phyloP scores from a whole-genome alignment of 139 green algal genomes.

The Chlorokybus atmophyticus region DNA sequence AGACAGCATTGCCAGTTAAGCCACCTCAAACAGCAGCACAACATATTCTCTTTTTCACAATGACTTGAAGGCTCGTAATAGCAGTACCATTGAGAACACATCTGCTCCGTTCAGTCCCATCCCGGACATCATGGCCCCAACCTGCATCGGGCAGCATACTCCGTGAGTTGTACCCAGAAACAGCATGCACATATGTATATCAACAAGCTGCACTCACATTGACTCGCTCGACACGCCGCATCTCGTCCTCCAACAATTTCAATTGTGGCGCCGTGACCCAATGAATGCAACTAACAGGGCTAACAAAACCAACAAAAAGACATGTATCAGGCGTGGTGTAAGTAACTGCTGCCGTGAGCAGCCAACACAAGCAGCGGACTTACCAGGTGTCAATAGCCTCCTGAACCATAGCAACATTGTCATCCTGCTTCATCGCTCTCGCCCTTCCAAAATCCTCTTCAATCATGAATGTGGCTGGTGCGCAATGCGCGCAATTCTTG shows the following conservation, averaged over 20 bases:
- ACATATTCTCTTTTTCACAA: too few relatives aligned
- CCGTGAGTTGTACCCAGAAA: neutral
- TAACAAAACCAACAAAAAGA: conserved; percentile 4
- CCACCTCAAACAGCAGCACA: too few relatives aligned
- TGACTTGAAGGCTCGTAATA: too few relatives aligned
- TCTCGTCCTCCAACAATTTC: conserved; percentile 23
- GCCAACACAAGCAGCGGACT: neutral
- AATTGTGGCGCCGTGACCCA: conserved; percentile 22
- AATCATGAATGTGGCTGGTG: conserved; percentile 19
- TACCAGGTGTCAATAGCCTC: conserved; percentile 31
- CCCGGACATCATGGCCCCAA: conserved; percentile 18
- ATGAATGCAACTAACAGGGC: conserved; percentile 27
- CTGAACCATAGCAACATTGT: conserved; percentile 6
- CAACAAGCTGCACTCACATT: conserved; percentile 9
- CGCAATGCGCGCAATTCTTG: conserved; percentile 27
- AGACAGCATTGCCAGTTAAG: too few relatives aligned
- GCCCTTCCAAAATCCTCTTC: conserved; percentile 18
- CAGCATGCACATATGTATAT: neutral
- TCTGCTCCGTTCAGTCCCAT: conserved; percentile 11
- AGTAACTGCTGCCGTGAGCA: neutral
- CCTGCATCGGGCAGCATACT: conserved; percentile 1
- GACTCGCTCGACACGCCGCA: conserved; percentile 21
- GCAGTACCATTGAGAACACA: conserved; percentile 23
- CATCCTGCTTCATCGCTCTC: conserved; percentile 11
- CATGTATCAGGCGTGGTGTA: neutral